A percentile compares a stretch with the other conserved stretches of the same genome.
Evolutionary conservation across 1,284 basidiomycete species (phyloP).

Genomic region (Neolentinus lepideus): DNA sequence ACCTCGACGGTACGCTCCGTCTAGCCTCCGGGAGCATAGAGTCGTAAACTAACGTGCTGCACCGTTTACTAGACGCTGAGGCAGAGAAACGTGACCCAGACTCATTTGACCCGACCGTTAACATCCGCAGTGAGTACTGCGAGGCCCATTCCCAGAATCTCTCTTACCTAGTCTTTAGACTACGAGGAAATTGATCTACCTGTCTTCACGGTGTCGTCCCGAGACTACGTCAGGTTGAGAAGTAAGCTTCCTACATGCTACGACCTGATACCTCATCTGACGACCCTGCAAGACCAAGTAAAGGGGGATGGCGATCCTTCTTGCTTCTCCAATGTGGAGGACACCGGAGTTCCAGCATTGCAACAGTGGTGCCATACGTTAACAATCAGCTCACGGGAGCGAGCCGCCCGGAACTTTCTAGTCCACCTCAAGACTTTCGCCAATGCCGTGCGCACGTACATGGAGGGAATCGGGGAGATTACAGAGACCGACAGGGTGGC

Average conservation of each 20-base stretch:
- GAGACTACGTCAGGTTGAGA: constrained; percentile 51
- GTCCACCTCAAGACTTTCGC: constrained; percentile 41
- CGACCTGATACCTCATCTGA: constrained; percentile 4
- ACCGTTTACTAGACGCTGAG: constrained; percentile 33
- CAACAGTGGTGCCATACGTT: constrained; percentile 53
- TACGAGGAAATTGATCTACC: constrained; percentile 53
- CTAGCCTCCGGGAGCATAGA: background rate
- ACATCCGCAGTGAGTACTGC: constrained; percentile 36
- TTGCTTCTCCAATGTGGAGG: constrained; percentile 46
- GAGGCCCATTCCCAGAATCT: background rate
- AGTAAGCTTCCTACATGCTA: constrained; percentile 21
- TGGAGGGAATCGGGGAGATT: constrained; percentile 42
- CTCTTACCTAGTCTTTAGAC: constrained; percentile 25
- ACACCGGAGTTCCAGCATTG: constrained; percentile 49
- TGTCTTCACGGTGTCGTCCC: constrained; percentile 53
- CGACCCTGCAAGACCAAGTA: constrained; percentile 33
- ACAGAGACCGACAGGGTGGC: constrained; percentile 39
- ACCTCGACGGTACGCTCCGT: constrained; percentile 40
- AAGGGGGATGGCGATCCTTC: constrained; percentile 50
- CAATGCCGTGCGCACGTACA: constrained; percentile 38
- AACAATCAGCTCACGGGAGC: constrained; percentile 47
- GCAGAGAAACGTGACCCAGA: constrained; percentile 50
- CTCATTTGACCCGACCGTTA: constrained; percentile 43
- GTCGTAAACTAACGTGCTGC: background rate
- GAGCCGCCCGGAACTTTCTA: constrained; percentile 40